Conservation (phyloP, 176 grass and related monocot species). For the Hordeum vulgare region MorexV3_pseudomolecules_assembly NC_058520.1:94388618-94389117, state of each 20-base stretch:
- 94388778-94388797: not conserved
- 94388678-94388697: constrained; percentile 2
- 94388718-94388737: not conserved
- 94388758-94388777: not conserved
- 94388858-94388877: not conserved
- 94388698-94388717: not conserved
- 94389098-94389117: too few relatives aligned
- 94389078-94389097: too few relatives aligned
- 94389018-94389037: not conserved
- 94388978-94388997: constrained; percentile 6
- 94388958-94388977: not conserved
- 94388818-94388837: not conserved
- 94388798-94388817: not conserved
- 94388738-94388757: not conserved
- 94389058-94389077: not conserved
- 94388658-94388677: too few relatives aligned
- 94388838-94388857: not conserved
- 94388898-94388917: not conserved
- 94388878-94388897: not conserved
- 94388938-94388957: not conserved
- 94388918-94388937: constrained; percentile 20
- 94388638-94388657: not conserved
- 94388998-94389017: not conserved
- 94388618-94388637: not conserved
- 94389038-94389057: not conserved